phyloP scores from a whole-genome alignment of 441 rosid species.

The Sinapis alba region DNA sequence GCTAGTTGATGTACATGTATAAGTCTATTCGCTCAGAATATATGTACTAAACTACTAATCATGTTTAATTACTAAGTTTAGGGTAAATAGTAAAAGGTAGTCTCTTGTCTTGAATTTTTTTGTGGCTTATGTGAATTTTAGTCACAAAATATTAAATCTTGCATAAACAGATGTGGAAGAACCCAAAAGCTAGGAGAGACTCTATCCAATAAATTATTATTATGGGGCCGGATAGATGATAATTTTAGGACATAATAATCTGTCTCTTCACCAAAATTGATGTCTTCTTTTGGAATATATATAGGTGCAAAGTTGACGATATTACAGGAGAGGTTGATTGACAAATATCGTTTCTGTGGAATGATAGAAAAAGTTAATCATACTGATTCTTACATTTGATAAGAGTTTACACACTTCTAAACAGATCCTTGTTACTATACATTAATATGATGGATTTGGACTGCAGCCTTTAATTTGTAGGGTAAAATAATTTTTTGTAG shows the following conservation, averaged over 20 bases:
- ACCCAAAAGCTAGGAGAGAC: not conserved
- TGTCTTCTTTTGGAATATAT: not conserved
- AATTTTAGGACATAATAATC: not conserved
- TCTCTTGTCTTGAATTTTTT: not conserved
- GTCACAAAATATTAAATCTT: not conserved
- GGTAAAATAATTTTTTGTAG: not conserved
- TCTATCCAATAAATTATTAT: not conserved
- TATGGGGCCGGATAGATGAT: not conserved
- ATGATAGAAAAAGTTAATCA: not conserved
- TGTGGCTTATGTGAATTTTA: not conserved
- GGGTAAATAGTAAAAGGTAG: not conserved
- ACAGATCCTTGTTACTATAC: not conserved
- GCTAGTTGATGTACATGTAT: not conserved
- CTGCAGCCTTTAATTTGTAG: not conserved
- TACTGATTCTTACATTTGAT: not conserved
- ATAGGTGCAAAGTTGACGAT: not conserved
- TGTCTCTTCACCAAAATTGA: slow-evolving; percentile 1
- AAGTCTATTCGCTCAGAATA: not conserved
- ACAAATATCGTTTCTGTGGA: not conserved
- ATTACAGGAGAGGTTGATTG: not conserved
- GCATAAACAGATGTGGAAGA: not conserved
- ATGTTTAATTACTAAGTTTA: not conserved
- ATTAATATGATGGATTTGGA: not conserved
- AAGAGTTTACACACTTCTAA: not conserved
- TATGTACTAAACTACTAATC: not conserved